Evolutionary conservation across 108 stramenopile genomes (phyloP).

Genomic region (Pelagomonas calceolata): DNA sequence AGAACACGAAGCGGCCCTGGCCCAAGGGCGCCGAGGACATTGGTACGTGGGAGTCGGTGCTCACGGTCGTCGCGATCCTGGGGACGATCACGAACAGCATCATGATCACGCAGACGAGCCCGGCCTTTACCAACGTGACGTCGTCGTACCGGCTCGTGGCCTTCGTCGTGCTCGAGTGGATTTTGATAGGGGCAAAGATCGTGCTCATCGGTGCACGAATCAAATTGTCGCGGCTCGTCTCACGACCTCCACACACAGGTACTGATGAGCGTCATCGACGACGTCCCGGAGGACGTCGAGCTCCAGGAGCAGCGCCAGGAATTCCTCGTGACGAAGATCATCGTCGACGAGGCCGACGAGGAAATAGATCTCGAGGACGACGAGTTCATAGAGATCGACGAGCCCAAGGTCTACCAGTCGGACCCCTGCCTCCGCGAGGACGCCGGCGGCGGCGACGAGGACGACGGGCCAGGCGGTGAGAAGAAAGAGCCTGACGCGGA

Average conservation of each 20-base stretch:
- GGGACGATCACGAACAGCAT: constrained; percentile 40
- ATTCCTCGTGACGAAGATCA: constrained; percentile 32
- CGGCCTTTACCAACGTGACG: constrained; percentile 4
- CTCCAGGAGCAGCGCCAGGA: constrained; percentile 35
- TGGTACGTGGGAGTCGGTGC: constrained; percentile 43
- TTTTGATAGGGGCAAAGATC: constrained; percentile 28
- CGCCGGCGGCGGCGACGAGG: too few relatives aligned
- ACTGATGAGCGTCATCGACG: constrained; percentile 24
- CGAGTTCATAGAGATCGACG: neutral
- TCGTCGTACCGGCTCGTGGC: constrained; percentile 20
- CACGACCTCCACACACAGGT: too few relatives aligned
- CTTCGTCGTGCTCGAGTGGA: constrained; percentile 35
- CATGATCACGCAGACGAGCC: constrained; percentile 28
- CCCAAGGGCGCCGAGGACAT: constrained; percentile 36
- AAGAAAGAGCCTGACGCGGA: too few relatives aligned
- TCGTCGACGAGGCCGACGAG: constrained; percentile 24
- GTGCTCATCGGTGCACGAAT: too few relatives aligned
- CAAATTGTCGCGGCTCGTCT: too few relatives aligned
- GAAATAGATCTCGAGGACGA: constrained; percentile 15
- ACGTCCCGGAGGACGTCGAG: constrained; percentile 27
- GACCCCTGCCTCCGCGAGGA: neutral
- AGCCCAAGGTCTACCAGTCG: neutral
- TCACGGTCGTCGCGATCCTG: constrained; percentile 28
- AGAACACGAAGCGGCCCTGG: constrained; percentile 30
- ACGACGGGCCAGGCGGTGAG: too few relatives aligned